These are phyloP conservation scores for Platanthera zijinensis DNA, from an alignment of 106 monocot genomes.

Conservation along the genomic window DNA sequence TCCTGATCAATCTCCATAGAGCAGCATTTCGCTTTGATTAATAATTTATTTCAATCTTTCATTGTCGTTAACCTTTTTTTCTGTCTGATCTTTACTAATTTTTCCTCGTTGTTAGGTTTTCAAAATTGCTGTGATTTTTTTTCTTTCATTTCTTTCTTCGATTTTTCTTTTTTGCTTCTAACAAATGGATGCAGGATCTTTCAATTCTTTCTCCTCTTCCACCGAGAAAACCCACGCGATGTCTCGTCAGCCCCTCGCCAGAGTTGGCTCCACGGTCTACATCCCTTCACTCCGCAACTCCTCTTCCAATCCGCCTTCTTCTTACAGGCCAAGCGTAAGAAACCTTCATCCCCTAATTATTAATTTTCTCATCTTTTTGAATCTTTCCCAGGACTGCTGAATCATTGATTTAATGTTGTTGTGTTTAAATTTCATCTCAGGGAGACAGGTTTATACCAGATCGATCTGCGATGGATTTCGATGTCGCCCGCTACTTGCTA, in stretches of 20 bases:
- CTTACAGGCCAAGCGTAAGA: slow-evolving; percentile 31
- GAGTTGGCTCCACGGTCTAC: slow-evolving; percentile 29
- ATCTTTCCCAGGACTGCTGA: background rate
- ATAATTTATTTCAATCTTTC: too few relatives aligned
- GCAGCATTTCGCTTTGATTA: too few relatives aligned
- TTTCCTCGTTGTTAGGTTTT: too few relatives aligned
- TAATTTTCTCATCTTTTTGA: background rate
- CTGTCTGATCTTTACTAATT: too few relatives aligned
- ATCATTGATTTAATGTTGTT: background rate
- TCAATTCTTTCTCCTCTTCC: slow-evolving; percentile 21
- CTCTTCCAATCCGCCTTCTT: slow-evolving; percentile 5
- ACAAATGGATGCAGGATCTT: slow-evolving; percentile 46
- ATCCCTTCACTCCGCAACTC: slow-evolving; percentile 34
- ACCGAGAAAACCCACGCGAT: slow-evolving; percentile 20
- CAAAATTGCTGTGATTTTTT: background rate
- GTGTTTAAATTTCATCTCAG: slow-evolving; percentile 3
- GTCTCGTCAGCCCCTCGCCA: slow-evolving; percentile 21
- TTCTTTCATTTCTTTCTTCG: background rate
- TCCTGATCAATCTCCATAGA: too few relatives aligned
- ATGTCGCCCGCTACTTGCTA: slow-evolving; percentile 41
- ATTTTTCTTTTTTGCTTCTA: background rate
- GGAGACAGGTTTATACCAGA: slow-evolving; percentile 68
- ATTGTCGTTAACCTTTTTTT: too few relatives aligned
- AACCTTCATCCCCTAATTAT: background rate
- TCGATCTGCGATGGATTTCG: slow-evolving; percentile 57